A percentile compares a stretch with the other conserved stretches of the same genome.
These are phyloP conservation scores for Penicillium digitatum DNA, from an alignment of 2,329 filamentous ascomycete genomes.

Conservation along the genomic window DNA sequence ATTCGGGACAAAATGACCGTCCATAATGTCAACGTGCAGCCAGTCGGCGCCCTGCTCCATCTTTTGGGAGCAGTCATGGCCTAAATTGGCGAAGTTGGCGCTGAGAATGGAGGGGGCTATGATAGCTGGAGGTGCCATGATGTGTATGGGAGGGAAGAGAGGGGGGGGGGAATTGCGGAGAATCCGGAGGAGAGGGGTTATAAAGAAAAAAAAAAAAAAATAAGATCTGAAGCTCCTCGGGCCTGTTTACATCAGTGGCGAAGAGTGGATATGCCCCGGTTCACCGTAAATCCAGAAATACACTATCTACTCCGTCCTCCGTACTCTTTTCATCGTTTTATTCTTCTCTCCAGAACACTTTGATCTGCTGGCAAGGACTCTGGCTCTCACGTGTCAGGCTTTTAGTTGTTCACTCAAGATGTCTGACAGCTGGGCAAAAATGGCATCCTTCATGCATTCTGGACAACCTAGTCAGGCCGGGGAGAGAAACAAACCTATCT, in stretches of 20 bases:
- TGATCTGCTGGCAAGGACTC: slow-evolving; percentile 24
- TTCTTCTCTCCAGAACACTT: background rate
- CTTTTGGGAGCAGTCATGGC: slow-evolving; percentile 78
- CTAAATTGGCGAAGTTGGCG: slow-evolving; percentile 87
- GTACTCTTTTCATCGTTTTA: background rate
- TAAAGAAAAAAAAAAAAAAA: slow-evolving; percentile 6
- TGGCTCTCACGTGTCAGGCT: slow-evolving; percentile 17
- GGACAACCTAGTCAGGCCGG: slow-evolving; percentile 17
- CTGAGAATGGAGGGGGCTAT: slow-evolving; percentile 98
- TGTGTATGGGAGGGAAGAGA: background rate
- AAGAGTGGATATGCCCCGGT: slow-evolving; percentile 19
- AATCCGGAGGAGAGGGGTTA: background rate
- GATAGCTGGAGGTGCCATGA: slow-evolving; percentile 79
- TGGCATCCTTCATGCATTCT: too few relatives aligned
- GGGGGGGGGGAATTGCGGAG: background rate
- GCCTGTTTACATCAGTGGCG: slow-evolving; percentile 18
- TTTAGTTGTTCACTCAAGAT: background rate
- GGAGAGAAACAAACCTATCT: slow-evolving; percentile 2
- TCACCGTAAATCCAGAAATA: slow-evolving; percentile 14
- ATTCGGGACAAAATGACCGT: slow-evolving; percentile 98
- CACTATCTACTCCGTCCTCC: background rate
- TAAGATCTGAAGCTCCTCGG: slow-evolving; percentile 8
- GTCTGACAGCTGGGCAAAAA: too few relatives aligned
- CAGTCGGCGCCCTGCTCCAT: slow-evolving; percentile 86
- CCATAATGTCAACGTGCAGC: slow-evolving; percentile 96